Base-by-base conservation (phyloP, 1,284 basidiomycete genomes). In the Chondrostereum purpureum region DNA sequence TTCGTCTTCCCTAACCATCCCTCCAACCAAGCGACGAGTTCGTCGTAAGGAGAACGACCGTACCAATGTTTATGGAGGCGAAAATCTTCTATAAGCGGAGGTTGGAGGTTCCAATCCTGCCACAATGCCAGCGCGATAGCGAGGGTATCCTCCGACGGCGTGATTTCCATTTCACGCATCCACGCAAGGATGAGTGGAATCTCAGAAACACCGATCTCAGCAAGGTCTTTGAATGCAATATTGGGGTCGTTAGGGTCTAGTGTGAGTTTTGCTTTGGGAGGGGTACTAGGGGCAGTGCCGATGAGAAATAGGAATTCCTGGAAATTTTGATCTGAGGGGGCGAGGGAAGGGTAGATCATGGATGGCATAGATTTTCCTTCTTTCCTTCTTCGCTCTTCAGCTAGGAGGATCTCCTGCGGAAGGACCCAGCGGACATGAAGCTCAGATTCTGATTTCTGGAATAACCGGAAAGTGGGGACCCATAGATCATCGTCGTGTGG, bases 121-220 rank as follows among this genome's bases (percentile, higher is more conserved):
- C 87, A 85, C 49, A 82, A 75, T 42, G 82, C 76, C 44, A 93
- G 58, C 17, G 82, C 80, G 0, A 78, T 59, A 0, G 78, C 74
- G 10, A 92, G 61, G 4, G 83, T 85, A 37, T 68, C 61, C 18
- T 58, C 61, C 4, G 65, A 65, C 0, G 88, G 88, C 18, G 41
- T 34, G 11, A 92, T 63, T 0, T 62, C 61, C 12, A 89, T 56
- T 16, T 66, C 67, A 2, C 75, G 73, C 88, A 91, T 91, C 87
- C 89, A 92, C 4, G 77, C 80, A 1, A 94, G 65, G 2, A 72
- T 70, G n/a, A 76, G 67, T 0, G 88, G 80, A 24, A 92, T 81
- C 57, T 87, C 80, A 0, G 64, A 58, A 2, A 74, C 19, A 12
- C 37, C 37, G 4, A 39, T 14, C 14, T 39, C n/a, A 16, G 37